phyloP scores from a whole-genome alignment of 805 yeast genomes.

The Kazachstania viticola region DNA sequence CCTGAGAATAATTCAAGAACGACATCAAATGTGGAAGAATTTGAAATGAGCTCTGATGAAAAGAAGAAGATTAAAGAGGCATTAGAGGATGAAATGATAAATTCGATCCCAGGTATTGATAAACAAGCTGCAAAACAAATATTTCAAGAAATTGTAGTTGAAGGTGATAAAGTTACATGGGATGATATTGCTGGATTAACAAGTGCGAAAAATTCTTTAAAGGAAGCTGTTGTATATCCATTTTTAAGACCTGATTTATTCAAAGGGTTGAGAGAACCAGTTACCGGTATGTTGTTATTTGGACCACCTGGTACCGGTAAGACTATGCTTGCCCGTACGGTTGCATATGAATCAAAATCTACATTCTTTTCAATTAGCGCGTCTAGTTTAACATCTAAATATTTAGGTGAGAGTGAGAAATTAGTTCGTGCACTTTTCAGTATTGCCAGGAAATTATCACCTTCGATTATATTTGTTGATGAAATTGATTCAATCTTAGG shows the following conservation, averaged over 20 bases:
- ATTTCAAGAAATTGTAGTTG: conserved; percentile 74
- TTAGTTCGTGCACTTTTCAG: conserved; percentile 79
- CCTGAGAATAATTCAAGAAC: not conserved
- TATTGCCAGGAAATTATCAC: conserved; percentile 75
- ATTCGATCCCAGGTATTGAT: conserved; percentile 55
- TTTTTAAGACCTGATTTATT: conserved; percentile 88
- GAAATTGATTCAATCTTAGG: conserved; percentile 89
- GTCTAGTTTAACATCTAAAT: conserved; percentile 77
- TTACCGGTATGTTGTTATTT: conserved; percentile 88
- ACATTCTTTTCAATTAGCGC: conserved; percentile 89
- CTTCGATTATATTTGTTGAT: conserved; percentile 89
- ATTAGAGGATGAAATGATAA: conserved; percentile 21
- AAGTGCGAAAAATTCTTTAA: conserved; percentile 75
- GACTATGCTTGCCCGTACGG: conserved; percentile 94
- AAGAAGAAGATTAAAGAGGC: conserved; percentile 1
- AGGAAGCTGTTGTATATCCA: conserved; percentile 94
- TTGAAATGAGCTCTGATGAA: not conserved
- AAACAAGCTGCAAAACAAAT: conserved; percentile 70
- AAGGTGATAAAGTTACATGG: conserved; percentile 90
- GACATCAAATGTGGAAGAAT: not conserved
- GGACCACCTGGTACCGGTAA: conserved; percentile 99
- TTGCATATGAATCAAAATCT: conserved; percentile 88
- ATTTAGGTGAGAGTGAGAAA: conserved; percentile 88
- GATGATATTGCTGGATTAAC: conserved; percentile 90
- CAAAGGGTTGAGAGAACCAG: conserved; percentile 84